A percentile compares a stretch with the other conserved stretches of the same genome.
Evolutionary conservation across 2,329 filamentous ascomycete genomes (phyloP).

Genomic region (Nothophaeocryptopus gaeumannii): DNA sequence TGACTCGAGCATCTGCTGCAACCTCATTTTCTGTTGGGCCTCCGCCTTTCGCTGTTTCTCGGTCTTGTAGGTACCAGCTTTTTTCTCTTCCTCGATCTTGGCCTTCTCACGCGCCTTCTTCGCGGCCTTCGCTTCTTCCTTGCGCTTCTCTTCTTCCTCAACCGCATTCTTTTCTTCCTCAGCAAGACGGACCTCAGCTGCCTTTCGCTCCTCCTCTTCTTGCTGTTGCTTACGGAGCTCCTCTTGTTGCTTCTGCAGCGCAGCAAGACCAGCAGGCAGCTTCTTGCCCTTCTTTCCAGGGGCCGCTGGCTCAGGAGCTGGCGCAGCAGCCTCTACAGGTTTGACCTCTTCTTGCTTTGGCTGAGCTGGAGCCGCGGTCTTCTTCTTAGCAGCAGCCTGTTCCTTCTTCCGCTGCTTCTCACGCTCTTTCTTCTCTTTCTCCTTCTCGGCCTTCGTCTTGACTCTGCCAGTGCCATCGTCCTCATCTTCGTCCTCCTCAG

Average conservation of each 20-base stretch:
- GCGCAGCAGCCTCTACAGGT: conserved; percentile 49
- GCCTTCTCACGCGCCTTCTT: conserved; percentile 88
- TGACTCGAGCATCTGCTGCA: conserved; percentile 81
- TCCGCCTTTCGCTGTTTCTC: conserved; percentile 84
- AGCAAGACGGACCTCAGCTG: conserved; percentile 63
- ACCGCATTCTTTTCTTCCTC: conserved; percentile 63
- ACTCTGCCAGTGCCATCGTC: conserved; percentile 63
- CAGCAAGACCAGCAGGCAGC: conserved; percentile 68
- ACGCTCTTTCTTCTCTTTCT: conserved; percentile 94
- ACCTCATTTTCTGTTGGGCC: conserved; percentile 71
- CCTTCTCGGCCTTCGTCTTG: conserved; percentile 97
- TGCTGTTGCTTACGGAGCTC: conserved; percentile 65
- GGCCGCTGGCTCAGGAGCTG: conserved; percentile 41
- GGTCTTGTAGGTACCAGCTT: conserved; percentile 80
- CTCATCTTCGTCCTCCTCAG: conserved; percentile 47
- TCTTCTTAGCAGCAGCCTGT: conserved; percentile 85
- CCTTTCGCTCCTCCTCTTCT: conserved; percentile 56
- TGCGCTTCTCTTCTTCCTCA: conserved; percentile 69
- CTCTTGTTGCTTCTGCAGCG: conserved; percentile 80
- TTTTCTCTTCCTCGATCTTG: conserved; percentile 81
- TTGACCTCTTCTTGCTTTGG: conserved; percentile 31
- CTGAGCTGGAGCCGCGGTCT: conserved; percentile 48
- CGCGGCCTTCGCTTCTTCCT: conserved; percentile 68
- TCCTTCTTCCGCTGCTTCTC: conserved; percentile 99
- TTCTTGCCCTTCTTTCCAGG: conserved; percentile 81